phyloP scores from a whole-genome alignment of 164 flowering plant genomes.

The Stephania japonica region DNA sequence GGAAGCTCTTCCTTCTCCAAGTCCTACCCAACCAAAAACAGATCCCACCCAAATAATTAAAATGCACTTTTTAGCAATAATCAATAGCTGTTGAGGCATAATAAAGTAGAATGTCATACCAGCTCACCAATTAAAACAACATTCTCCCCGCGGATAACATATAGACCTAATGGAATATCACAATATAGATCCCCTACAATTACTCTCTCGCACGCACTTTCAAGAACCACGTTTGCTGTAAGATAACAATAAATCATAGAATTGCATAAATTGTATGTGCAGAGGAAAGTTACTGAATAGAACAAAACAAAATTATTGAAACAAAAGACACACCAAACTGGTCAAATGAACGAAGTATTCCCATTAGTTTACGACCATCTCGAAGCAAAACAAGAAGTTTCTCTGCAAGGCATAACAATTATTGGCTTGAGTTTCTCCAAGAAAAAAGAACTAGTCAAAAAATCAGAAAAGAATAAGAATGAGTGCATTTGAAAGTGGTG shows the following conservation, averaged over 20 bases:
- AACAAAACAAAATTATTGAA: background rate
- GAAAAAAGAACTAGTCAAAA: too few species aligned
- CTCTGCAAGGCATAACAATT: constrained; percentile 22
- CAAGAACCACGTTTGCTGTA: constrained; percentile 47
- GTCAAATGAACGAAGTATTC: constrained; percentile 43
- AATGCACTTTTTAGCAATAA: constrained; percentile 1
- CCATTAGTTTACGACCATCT: constrained; percentile 49
- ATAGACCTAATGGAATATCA: constrained; percentile 44
- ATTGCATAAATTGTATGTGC: constrained; percentile 2
- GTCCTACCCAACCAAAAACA: constrained; percentile 33
- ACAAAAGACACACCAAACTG: constrained; percentile 32
- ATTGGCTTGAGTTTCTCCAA: too few species aligned
- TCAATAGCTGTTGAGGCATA: background rate
- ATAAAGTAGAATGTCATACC: constrained; percentile 20
- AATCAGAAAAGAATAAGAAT: too few species aligned
- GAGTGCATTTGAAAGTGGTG: too few species aligned
- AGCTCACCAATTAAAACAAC: constrained; percentile 52
- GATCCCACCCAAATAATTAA: background rate
- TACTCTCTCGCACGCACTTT: constrained; percentile 48
- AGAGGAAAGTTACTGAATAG: background rate
- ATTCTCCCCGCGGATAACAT: constrained; percentile 49
- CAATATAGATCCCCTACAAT: constrained; percentile 48
- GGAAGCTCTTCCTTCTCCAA: constrained; percentile 79
- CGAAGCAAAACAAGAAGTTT: constrained; percentile 45
- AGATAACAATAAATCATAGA: background rate